phyloP scores from a whole-genome alignment of 345 rosid species.

The Geranium rotundifolium region DNA sequence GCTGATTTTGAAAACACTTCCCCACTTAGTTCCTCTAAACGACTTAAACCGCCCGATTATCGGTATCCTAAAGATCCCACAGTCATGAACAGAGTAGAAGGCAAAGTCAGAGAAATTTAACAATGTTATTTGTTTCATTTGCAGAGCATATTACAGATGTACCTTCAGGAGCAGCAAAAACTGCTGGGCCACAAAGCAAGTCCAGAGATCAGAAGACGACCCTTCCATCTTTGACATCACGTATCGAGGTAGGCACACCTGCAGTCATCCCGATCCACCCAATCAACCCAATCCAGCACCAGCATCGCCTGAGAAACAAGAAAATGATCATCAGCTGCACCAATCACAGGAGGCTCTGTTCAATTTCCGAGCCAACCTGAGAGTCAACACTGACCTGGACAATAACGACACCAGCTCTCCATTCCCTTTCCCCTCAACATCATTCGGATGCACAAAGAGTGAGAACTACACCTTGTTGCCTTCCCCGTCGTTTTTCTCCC shows the following conservation, averaged over 20 bases:
- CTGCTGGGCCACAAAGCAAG: constrained; percentile 26
- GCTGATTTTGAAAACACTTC: too few relatives aligned
- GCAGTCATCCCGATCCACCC: constrained; percentile 1
- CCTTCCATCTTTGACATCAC: constrained; percentile 20
- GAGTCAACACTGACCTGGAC: constrained; percentile 33
- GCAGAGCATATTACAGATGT: constrained; percentile 23
- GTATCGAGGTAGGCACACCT: constrained; percentile 24
- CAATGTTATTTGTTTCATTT: neutral
- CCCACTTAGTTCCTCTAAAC: too few relatives aligned
- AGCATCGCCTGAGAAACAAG: constrained; percentile 33
- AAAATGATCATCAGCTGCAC: constrained; percentile 16
- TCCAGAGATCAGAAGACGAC: constrained; percentile 24
- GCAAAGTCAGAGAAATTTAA: neutral
- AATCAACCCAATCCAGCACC: neutral
- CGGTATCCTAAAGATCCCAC: too few relatives aligned
- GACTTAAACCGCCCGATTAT: too few relatives aligned
- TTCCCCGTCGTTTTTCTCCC: constrained; percentile 36
- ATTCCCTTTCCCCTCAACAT: constrained; percentile 55
- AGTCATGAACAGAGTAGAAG: too few relatives aligned
- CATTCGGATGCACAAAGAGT: constrained; percentile 19
- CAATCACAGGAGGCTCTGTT: constrained; percentile 29
- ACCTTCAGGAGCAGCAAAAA: constrained; percentile 5
- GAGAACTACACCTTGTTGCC: constrained; percentile 13
- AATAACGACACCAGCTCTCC: constrained; percentile 17
- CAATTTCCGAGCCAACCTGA: constrained; percentile 21